Evolutionary conservation across 2,329 filamentous ascomycete genomes (phyloP).

Genomic region (Paecilomyces dactylethromorphus): DNA sequence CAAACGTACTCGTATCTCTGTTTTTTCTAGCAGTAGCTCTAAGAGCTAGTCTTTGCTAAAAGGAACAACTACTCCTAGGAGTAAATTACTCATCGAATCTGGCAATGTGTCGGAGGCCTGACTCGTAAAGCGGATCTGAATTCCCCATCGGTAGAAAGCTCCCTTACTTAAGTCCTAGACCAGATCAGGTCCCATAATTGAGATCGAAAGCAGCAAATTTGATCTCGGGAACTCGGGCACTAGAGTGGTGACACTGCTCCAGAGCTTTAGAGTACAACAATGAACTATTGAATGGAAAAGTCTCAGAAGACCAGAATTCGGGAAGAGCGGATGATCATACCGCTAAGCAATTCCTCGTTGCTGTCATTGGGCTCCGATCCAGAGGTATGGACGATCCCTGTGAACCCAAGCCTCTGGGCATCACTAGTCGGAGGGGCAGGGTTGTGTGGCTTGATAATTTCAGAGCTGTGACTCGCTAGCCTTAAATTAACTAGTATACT

Average conservation of each 20-base stretch:
- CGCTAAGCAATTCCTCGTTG: background rate
- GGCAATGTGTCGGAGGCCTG: background rate
- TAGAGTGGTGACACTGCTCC: background rate
- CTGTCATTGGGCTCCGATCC: background rate
- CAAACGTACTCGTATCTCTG: no score
- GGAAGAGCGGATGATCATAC: background rate
- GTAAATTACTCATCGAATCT: background rate
- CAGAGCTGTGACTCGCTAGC: background rate
- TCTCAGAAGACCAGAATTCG: no score
- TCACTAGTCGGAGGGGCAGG: background rate
- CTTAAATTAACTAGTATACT: background rate
- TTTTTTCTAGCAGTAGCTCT: no score
- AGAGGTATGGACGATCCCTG: background rate
- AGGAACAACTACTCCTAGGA: no score
- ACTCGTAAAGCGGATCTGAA: no score
- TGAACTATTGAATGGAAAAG: no score
- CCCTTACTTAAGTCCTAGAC: background rate
- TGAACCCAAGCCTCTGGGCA: background rate
- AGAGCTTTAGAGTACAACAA: background rate
- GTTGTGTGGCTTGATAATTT: background rate
- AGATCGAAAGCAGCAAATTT: background rate
- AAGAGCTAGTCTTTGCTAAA: background rate
- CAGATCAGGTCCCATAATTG: background rate
- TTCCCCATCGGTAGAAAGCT: background rate
- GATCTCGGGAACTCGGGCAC: background rate